Percentiles rank a stretch among this genome's conserved stretches.
Evolutionary conservation across 2,329 filamentous ascomycete genomes (phyloP).

Genomic region (Coleophoma eucalyptorum): DNA sequence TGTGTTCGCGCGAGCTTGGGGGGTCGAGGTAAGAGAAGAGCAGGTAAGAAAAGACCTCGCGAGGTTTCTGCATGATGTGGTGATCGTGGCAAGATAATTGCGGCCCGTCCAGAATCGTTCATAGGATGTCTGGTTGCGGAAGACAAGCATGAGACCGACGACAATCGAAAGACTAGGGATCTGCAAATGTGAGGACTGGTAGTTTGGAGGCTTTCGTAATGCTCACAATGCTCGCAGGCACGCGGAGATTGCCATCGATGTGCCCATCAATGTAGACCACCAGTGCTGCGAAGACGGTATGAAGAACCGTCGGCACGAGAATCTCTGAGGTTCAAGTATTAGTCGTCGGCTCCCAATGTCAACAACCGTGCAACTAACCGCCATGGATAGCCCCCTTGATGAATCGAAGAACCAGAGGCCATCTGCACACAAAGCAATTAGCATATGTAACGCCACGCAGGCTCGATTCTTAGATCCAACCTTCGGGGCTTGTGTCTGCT

Average conservation of each 20-base stretch:
- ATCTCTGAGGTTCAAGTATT: neutral
- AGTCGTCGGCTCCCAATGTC: no score
- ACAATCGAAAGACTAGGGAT: slow-evolving; percentile 1
- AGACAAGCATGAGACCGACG: slow-evolving; percentile 1
- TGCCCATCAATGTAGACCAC: neutral
- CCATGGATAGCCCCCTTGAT: neutral
- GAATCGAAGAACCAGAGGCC: neutral
- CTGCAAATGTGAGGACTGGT: neutral
- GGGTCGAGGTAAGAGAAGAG: neutral
- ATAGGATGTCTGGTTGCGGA: slow-evolving; percentile 1
- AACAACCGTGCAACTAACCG: neutral
- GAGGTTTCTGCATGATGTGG: neutral
- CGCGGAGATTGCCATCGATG: neutral
- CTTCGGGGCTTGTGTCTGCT: slow-evolving; percentile 1
- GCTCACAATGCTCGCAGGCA: slow-evolving; percentile 1
- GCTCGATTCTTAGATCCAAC: neutral
- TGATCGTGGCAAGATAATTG: neutral
- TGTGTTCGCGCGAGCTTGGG: neutral
- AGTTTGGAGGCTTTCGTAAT: neutral
- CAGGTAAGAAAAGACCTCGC: neutral
- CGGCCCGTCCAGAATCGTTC: slow-evolving; percentile 1
- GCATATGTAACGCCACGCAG: neutral
- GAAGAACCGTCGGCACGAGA: neutral
- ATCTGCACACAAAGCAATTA: neutral
- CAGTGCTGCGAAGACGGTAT: neutral